phyloP scores from a whole-genome alignment of 1,139 yeast genomes.

The Geotrichum carabidarum region DNA sequence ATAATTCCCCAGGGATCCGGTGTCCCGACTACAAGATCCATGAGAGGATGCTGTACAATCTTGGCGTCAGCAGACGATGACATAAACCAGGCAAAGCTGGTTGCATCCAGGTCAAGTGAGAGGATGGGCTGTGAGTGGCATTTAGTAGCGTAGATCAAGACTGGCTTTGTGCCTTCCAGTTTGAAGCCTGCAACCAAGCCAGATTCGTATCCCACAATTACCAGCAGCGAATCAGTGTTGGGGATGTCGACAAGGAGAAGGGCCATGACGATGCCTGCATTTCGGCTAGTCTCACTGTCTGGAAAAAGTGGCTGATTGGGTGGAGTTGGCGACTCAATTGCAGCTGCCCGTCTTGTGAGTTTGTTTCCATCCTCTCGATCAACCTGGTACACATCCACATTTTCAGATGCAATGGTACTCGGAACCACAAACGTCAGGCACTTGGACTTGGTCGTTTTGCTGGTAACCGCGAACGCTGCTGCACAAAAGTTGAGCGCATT shows the following conservation, averaged over 20 bases:
- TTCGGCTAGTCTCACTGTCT: conserved; percentile 12
- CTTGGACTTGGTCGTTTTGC: neutral
- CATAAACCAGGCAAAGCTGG: conserved; percentile 22
- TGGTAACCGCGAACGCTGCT: conserved; percentile 26
- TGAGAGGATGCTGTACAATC: conserved; percentile 30
- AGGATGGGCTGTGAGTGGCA: conserved; percentile 38
- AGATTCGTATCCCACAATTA: conserved; percentile 40
- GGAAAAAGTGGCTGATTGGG: conserved; percentile 8
- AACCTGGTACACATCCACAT: conserved; percentile 34
- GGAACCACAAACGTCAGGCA: conserved; percentile 35
- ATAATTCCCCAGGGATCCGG: conserved; percentile 9
- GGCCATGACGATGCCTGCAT: conserved; percentile 40
- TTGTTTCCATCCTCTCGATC: conserved; percentile 20
- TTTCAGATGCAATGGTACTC: conserved; percentile 37
- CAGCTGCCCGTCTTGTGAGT: conserved; percentile 25
- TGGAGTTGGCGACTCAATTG: conserved; percentile 14
- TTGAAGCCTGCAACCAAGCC: conserved; percentile 36
- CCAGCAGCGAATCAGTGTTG: conserved; percentile 14
- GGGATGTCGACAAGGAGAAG: conserved; percentile 23
- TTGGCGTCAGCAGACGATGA: conserved; percentile 37
- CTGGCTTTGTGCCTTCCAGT: conserved; percentile 9
- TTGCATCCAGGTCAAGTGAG: conserved; percentile 26
- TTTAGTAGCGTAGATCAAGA: conserved; percentile 22
- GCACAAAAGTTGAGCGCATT: conserved; percentile 41
- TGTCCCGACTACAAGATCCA: neutral